These are phyloP conservation scores for Phytopythium delawarense DNA, from an alignment of 352 stramenopile species.

Conservation along the genomic window DNA sequence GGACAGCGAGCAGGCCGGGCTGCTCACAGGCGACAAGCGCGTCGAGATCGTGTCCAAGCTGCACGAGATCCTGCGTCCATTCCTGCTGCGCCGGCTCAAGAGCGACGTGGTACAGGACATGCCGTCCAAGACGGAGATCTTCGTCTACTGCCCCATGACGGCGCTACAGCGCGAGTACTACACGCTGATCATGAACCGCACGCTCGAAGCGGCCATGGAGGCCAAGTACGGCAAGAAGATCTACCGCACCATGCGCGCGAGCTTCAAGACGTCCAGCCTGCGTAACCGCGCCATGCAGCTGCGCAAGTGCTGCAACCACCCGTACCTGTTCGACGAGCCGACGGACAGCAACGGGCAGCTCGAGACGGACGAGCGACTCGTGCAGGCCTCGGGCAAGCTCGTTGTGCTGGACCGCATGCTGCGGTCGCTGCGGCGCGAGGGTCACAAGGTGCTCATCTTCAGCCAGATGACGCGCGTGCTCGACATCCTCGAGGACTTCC, in stretches of 20 bases:
- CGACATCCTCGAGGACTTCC: conserved; percentile 97
- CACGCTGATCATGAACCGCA: conserved; percentile 88
- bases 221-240: conserved; percentile 58
- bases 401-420: conserved; percentile 99
- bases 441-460: conserved; percentile 98
- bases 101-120: conserved; percentile 91
- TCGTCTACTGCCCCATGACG: conserved; percentile 96
- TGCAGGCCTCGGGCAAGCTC: conserved; percentile 96
- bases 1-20: conserved; percentile 50
- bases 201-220: conserved; percentile 85
- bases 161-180: conserved; percentile 94
- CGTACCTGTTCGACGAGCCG: conserved; percentile 87
- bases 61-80: conserved; percentile 96
- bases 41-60: conserved; percentile 94
- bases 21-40: conserved; percentile 91
- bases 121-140: conserved; percentile 96
- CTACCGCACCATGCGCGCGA: conserved; percentile 30
- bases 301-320: conserved; percentile 87
- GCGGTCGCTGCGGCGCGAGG: conserved; percentile 89
- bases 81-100: conserved; percentile 96
- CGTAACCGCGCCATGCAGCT: conserved; percentile 77
- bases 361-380: conserved; percentile 84
- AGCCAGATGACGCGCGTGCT: conserved; percentile 98
- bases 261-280: conserved; percentile 53
- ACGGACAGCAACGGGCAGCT: conserved; percentile 46